Conservation (phyloP, 2,329 filamentous ascomycete species). For the Westerdykella ornata region DNA sequence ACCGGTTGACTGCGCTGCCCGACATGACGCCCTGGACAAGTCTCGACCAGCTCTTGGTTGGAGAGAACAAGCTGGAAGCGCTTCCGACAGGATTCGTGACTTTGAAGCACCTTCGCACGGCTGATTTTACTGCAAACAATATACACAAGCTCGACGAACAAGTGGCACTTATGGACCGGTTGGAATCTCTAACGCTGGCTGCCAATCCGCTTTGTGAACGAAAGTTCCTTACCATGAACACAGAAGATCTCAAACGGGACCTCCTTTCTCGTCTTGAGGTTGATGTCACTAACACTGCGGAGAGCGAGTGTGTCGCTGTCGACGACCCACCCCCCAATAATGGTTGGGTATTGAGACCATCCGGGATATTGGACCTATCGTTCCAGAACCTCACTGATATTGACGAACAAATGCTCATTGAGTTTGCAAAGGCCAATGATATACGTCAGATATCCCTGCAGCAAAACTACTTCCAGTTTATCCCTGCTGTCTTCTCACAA, state of each 20-base stretch:
- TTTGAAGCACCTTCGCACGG: conserved; percentile 63
- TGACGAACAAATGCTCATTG: conserved; percentile 33
- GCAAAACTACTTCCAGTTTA: conserved; percentile 64
- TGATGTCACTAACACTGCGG: conserved; percentile 4
- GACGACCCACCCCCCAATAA: conserved; percentile 2
- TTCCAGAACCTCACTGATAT: conserved; percentile 36
- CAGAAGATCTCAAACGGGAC: conserved; percentile 72
- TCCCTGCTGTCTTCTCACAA: conserved; percentile 66
- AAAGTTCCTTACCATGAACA: conserved; percentile 73
- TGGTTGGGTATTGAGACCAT: conserved; percentile 29
- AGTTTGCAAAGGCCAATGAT: conserved; percentile 43
- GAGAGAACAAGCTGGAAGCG: conserved; percentile 70
- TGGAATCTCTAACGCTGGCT: conserved; percentile 68
- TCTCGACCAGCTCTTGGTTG: conserved; percentile 65
- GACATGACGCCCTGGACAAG: conserved; percentile 66
- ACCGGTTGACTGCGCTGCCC: conserved; percentile 67
- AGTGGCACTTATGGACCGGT: conserved; percentile 69
- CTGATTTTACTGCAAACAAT: conserved; percentile 81
- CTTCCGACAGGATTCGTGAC: conserved; percentile 70
- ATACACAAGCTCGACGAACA: conserved; percentile 68
- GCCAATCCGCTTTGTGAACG: conserved; percentile 90
- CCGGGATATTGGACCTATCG: conserved; percentile 40
- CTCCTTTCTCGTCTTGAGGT: conserved; percentile 62
- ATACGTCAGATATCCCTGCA: conserved; percentile 61
- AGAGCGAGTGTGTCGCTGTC: conserved; percentile 5